Percentiles rank a stretch among this genome's conserved stretches.
These are phyloP conservation scores for Agrocybe praecox DNA, from an alignment of 768 basidiomycete genomes.

Conservation along the genomic window DNA sequence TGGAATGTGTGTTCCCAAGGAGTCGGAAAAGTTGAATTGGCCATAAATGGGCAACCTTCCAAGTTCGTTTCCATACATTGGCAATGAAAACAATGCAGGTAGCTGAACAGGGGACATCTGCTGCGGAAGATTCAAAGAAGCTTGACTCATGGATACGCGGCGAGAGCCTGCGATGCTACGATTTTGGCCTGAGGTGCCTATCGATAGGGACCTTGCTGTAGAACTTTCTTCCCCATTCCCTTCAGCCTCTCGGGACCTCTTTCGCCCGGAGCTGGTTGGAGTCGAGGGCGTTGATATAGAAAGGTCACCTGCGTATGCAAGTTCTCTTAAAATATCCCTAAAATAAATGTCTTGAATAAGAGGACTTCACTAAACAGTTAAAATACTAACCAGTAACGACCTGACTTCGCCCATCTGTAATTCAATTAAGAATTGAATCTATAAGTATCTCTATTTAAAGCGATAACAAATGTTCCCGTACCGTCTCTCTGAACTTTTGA, in stretches of 20 bases:
- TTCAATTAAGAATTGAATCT: not conserved
- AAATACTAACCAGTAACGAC: slow-evolving; percentile 37
- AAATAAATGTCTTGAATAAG: not conserved
- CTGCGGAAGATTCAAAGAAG: slow-evolving; percentile 4
- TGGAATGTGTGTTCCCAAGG: slow-evolving; percentile 16
- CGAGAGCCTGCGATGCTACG: slow-evolving; percentile 27
- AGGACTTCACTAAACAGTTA: not conserved
- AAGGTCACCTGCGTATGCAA: slow-evolving; percentile 37
- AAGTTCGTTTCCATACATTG: slow-evolving; percentile 59
- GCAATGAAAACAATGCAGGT: slow-evolving; percentile 37
- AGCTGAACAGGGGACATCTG: slow-evolving; percentile 9
- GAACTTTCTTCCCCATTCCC: slow-evolving; percentile 5
- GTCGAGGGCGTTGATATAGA: slow-evolving; percentile 17
- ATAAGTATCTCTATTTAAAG: not conserved
- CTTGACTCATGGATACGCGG: slow-evolving; percentile 25
- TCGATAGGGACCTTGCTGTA: slow-evolving; percentile 11
- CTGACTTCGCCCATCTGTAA: slow-evolving; percentile 42
- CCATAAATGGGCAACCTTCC: slow-evolving; percentile 54
- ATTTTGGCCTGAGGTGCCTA: slow-evolving; percentile 11
- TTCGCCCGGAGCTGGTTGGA: slow-evolving; percentile 7
- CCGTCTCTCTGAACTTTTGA: slow-evolving; percentile 45
- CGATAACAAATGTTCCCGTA: slow-evolving; percentile 16
- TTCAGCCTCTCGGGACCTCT: slow-evolving; percentile 16
- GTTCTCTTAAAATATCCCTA: slow-evolving; percentile 39
- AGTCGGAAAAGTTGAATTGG: slow-evolving; percentile 39